Conservation (phyloP, 2,329 filamentous ascomycete species). For the Nothophoma quercina region DNA sequence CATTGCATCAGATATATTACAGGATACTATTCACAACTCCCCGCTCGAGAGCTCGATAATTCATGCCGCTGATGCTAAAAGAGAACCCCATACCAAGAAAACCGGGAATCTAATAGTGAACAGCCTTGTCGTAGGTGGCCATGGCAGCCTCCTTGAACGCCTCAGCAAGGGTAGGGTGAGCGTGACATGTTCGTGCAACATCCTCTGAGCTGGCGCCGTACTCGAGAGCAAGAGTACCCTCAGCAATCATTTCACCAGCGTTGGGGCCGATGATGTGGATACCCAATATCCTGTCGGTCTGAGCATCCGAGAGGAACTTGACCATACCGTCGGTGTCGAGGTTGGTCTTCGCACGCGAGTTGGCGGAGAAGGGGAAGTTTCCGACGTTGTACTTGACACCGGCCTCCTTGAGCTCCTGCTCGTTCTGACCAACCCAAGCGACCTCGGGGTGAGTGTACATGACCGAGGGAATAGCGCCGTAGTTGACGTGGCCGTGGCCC, state of each 20-base stretch:
- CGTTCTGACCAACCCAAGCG: conserved; percentile 97
- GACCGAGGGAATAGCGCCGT: conserved; percentile 94
- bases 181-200: conserved; percentile 81
- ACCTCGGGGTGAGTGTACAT: conserved; percentile 99
- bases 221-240: conserved; percentile 92
- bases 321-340: conserved; percentile 94
- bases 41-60: conserved; percentile 43
- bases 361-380: conserved; percentile 96
- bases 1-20: conserved; percentile 49
- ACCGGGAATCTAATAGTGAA: conserved; percentile 75
- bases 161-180: conserved; percentile 93
- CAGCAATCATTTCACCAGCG: conserved; percentile 99
- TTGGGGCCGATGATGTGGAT: conserved; percentile 96
- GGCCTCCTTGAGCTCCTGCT: conserved; percentile 90
- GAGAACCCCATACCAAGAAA: conserved; percentile 34
- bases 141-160: conserved; percentile 99
- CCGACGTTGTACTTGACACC: conserved; percentile 93
- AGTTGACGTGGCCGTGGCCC: conserved; percentile 98
- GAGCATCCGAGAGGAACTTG: conserved; percentile 94
- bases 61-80: conserved; percentile 47
- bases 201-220: conserved; percentile 91
- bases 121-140: conserved; percentile 93
- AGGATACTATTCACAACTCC: conserved; percentile 52
- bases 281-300: conserved; percentile 94
- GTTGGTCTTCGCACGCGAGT: conserved; percentile 99